Evolutionary conservation across 2,329 filamentous ascomycete genomes (phyloP).

Genomic region (Xylariaceae sp.): DNA sequence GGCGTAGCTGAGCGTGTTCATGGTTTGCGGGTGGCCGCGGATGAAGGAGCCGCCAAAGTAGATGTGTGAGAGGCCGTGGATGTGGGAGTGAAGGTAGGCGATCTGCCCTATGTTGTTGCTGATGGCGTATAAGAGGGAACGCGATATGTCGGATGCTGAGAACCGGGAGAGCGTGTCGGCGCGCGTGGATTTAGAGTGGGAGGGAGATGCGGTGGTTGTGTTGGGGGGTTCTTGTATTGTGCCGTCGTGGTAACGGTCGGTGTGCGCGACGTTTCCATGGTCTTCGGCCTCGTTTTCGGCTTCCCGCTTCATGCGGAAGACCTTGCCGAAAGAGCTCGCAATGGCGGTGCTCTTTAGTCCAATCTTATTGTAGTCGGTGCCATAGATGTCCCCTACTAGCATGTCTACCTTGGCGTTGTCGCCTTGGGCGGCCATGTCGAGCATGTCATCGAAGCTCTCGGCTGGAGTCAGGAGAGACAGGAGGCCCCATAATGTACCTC

Average conservation of each 20-base stretch:
- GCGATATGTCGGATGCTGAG: slow-evolving; percentile 75
- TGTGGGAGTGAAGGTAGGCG: slow-evolving; percentile 92
- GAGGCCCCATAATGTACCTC: slow-evolving; percentile 95
- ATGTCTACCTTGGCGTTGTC: slow-evolving; percentile 94
- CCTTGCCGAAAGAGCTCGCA: slow-evolving; percentile 93
- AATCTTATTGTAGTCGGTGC: slow-evolving; percentile 91
- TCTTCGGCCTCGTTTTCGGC: slow-evolving; percentile 77
- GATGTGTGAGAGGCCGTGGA: slow-evolving; percentile 84
- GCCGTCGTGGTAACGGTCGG: slow-evolving; percentile 28
- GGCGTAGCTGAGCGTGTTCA: slow-evolving; percentile 94
- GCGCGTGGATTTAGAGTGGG: slow-evolving; percentile 12
- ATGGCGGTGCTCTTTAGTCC: slow-evolving; percentile 94
- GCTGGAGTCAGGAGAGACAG: slow-evolving; percentile 89
- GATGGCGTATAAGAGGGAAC: slow-evolving; percentile 88
- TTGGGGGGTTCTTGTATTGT: neutral
- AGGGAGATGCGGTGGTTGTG: slow-evolving; percentile 6
- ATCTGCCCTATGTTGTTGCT: slow-evolving; percentile 99
- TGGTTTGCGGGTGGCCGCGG: slow-evolving; percentile 90
- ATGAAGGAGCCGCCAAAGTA: slow-evolving; percentile 99
- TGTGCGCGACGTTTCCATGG: slow-evolving; percentile 51
- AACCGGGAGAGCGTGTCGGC: slow-evolving; percentile 47
- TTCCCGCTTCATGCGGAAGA: slow-evolving; percentile 85
- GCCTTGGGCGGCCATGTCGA: slow-evolving; percentile 80
- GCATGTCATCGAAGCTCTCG: slow-evolving; percentile 94
- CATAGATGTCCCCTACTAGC: slow-evolving; percentile 97